phyloP scores from a whole-genome alignment of 2,329 filamentous ascomycete genomes.

The Phyllosticta citrichinensis region DNA sequence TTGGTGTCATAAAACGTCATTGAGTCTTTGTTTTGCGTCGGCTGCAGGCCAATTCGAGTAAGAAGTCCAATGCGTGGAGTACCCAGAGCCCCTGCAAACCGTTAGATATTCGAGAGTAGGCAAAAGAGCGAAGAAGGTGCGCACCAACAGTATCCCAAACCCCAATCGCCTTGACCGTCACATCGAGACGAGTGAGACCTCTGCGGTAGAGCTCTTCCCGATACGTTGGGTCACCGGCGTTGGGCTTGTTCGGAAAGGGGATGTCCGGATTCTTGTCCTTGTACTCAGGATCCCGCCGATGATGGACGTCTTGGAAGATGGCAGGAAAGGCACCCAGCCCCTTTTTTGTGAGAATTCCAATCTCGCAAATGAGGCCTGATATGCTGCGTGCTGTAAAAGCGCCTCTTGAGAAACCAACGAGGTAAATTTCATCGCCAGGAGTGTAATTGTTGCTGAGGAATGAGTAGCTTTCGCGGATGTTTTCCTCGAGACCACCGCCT shows the following conservation, averaged over 20 bases:
- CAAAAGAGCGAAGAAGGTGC: no score
- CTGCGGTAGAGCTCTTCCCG: constrained; percentile 25
- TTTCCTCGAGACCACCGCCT: constrained; percentile 24
- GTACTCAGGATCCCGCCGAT: constrained; percentile 29
- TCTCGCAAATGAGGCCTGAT: constrained; percentile 15
- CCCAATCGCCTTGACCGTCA: constrained; percentile 40
- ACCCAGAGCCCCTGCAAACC: constrained; percentile 21
- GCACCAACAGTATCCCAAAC: constrained; percentile 46
- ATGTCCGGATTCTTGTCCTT: constrained; percentile 13
- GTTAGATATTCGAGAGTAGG: no score
- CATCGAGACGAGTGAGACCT: constrained; percentile 27
- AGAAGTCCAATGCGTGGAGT: constrained; percentile 36
- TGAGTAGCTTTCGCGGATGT: constrained; percentile 53
- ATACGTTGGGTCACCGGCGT: constrained; percentile 20
- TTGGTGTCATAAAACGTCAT: constrained; percentile 39
- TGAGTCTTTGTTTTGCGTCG: constrained; percentile 22
- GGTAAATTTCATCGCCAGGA: constrained; percentile 45
- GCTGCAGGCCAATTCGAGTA: constrained; percentile 26
- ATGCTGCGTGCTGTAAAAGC: constrained; percentile 39
- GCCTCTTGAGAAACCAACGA: constrained; percentile 45
- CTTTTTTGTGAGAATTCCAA: constrained; percentile 16
- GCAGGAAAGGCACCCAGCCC: constrained; percentile 13
- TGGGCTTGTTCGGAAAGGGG: constrained; percentile 10
- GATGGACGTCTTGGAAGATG: constrained; percentile 14
- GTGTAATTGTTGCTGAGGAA: constrained; percentile 54